A percentile compares a stretch with the other conserved stretches of the same genome.
These are phyloP conservation scores for Candida peoriensis DNA, from an alignment of 805 yeast genomes.

Conservation along the genomic window DNA sequence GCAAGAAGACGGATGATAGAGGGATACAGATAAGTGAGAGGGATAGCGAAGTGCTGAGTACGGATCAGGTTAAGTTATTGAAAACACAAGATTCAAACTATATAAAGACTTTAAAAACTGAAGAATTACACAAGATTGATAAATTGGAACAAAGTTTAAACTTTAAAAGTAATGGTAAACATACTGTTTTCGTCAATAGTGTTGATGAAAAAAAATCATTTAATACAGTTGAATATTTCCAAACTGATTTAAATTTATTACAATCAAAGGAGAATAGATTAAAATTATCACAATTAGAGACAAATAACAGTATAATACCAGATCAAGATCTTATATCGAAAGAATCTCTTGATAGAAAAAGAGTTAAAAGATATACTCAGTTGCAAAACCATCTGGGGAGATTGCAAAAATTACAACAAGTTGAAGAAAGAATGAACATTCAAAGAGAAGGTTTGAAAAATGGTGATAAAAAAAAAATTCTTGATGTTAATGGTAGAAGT, in stretches of 20 bases:
- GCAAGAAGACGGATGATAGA: constrained; percentile 55
- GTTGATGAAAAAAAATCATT: constrained; percentile 51
- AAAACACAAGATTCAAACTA: constrained; percentile 92
- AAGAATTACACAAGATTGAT: constrained; percentile 61
- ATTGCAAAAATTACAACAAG: constrained; percentile 58
- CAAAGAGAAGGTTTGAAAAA: constrained; percentile 88
- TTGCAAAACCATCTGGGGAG: constrained; percentile 66
- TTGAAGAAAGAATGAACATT: constrained; percentile 66
- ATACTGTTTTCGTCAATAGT: constrained; percentile 79
- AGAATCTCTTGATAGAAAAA: constrained; percentile 45
- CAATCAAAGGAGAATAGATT: constrained; percentile 68
- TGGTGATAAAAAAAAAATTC: constrained; percentile 77
- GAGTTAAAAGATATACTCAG: constrained; percentile 53
- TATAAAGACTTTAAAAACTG: constrained; percentile 67
- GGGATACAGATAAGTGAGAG: constrained; percentile 70
- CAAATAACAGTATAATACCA: constrained; percentile 26
- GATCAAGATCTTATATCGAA: constrained; percentile 27
- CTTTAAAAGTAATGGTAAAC: constrained; percentile 62
- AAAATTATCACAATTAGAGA: constrained; percentile 52
- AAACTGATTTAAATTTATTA: constrained; percentile 63
- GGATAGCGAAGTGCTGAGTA: constrained; percentile 52
- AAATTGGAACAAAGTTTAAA: constrained; percentile 40
- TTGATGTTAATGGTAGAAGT: constrained; percentile 59
- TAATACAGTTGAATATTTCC: constrained; percentile 59
- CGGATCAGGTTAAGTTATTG: constrained; percentile 74